Percentiles rank a stretch among this genome's conserved stretches.
phyloP scores from a whole-genome alignment of 306 rosid genomes.

The Trifolium fragiferum region DNA sequence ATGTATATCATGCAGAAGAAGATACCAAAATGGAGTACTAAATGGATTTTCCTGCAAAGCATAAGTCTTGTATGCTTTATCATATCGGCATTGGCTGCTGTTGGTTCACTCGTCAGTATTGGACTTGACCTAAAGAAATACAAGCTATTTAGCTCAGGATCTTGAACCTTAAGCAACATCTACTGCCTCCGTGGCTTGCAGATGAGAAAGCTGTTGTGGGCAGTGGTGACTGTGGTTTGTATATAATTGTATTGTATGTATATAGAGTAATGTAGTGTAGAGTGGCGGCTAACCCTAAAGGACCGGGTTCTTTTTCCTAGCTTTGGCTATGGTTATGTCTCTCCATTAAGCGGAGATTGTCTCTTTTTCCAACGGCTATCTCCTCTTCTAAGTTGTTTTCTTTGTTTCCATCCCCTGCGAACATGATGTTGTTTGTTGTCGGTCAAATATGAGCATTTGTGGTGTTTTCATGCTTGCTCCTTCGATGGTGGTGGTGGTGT shows the following conservation, averaged over 20 bases:
- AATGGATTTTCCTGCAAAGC: conserved; percentile 59
- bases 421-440: too few species aligned
- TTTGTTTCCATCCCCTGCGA: too few species aligned
- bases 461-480: too few species aligned
- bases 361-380: too few species aligned
- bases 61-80: conserved; percentile 57
- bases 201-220: background rate
- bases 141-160: conserved; percentile 50
- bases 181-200: background rate
- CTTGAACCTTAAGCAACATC: conserved; percentile 30
- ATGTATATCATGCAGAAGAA: conserved; percentile 68
- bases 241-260: background rate
- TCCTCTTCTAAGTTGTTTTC: too few species aligned
- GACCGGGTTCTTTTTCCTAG: too few species aligned
- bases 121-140: conserved; percentile 48
- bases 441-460: too few species aligned
- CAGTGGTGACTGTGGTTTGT: background rate
- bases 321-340: too few species aligned
- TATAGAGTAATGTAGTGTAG: background rate
- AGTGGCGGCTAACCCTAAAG: too few species aligned
- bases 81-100: conserved; percentile 54
- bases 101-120: conserved; percentile 69
- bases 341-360: too few species aligned
- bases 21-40: conserved; percentile 67
- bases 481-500: too few species aligned